phyloP scores from a whole-genome alignment of 345 rosid genomes.

The Arabis hirsuta region DNA sequence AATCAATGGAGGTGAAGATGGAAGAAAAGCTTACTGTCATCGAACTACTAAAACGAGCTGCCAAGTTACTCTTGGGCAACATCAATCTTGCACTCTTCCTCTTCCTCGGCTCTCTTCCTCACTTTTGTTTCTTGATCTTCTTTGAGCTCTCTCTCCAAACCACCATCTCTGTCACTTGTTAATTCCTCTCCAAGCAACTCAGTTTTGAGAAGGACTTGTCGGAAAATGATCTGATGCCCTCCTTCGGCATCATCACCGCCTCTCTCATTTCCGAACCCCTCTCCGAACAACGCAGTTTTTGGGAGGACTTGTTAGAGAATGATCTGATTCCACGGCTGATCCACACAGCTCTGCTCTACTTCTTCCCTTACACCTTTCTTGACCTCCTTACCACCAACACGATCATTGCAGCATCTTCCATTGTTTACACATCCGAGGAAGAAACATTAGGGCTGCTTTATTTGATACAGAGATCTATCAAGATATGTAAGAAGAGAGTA shows the following conservation, averaged over 20 bases:
- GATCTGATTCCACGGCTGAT: conserved; percentile 3
- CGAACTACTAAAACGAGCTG: conserved; percentile 41
- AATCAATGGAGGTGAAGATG: conserved; percentile 21
- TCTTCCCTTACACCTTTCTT: conserved; percentile 12
- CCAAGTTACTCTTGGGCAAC: conserved; percentile 22
- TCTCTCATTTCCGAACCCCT: neutral
- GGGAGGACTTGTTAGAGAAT: conserved; percentile 8
- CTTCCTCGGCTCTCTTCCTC: conserved; percentile 43
- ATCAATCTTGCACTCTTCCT: conserved; percentile 33
- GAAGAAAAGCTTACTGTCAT: conserved; percentile 42
- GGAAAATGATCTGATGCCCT: neutral
- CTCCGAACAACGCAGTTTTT: neutral
- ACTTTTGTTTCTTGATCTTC: conserved; percentile 43
- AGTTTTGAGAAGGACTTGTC: neutral
- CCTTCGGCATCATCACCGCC: too few relatives aligned
- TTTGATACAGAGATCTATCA: conserved; percentile 18
- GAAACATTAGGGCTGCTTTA: conserved; percentile 23
- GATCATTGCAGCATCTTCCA: neutral
- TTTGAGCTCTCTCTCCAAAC: conserved; percentile 40
- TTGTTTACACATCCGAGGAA: conserved; percentile 7
- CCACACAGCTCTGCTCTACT: neutral
- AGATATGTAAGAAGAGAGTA: conserved; percentile 26
- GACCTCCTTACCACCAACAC: neutral
- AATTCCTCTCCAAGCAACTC: neutral
- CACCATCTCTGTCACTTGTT: too few relatives aligned